Evolutionary conservation across 345 rosid species (phyloP).

Genomic region (Passiflora organensis): DNA sequence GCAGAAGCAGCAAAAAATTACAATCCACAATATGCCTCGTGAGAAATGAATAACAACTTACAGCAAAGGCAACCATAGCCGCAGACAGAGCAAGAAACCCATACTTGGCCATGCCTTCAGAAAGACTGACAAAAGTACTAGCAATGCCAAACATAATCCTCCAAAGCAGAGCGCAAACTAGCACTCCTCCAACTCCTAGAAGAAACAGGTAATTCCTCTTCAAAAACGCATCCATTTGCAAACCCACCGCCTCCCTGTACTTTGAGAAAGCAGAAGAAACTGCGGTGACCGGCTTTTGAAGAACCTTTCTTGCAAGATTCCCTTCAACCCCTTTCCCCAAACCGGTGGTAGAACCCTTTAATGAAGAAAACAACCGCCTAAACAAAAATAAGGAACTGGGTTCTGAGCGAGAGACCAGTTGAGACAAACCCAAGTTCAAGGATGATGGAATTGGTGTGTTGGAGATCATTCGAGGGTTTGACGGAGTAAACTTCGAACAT

Average conservation of each 20-base stretch:
- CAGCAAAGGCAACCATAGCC: conserved; percentile 79
- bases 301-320: conserved; percentile 38
- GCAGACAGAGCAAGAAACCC: conserved; percentile 90
- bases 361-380: conserved; percentile 17
- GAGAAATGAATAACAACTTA: conserved; percentile 34
- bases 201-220: conserved; percentile 60
- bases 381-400: conserved; percentile 11
- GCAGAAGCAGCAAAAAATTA: no score
- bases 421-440: conserved; percentile 29
- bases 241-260: conserved; percentile 62
- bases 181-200: conserved; percentile 61
- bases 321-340: conserved; percentile 30
- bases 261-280: conserved; percentile 47
- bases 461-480: conserved; percentile 18
- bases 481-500: neutral
- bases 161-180: conserved; percentile 68
- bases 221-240: conserved; percentile 75
- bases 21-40: neutral
- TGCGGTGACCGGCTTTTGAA: conserved; percentile 52
- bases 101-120: conserved; percentile 90
- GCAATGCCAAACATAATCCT: conserved; percentile 90
- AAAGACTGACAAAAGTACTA: conserved; percentile 68
- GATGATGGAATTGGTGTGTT: conserved; percentile 33
- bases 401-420: conserved; percentile 18
- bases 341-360: conserved; percentile 20